Conservation (phyloP, 2,329 filamentous ascomycete species). For the Colletotrichum theobromicola region DNA sequence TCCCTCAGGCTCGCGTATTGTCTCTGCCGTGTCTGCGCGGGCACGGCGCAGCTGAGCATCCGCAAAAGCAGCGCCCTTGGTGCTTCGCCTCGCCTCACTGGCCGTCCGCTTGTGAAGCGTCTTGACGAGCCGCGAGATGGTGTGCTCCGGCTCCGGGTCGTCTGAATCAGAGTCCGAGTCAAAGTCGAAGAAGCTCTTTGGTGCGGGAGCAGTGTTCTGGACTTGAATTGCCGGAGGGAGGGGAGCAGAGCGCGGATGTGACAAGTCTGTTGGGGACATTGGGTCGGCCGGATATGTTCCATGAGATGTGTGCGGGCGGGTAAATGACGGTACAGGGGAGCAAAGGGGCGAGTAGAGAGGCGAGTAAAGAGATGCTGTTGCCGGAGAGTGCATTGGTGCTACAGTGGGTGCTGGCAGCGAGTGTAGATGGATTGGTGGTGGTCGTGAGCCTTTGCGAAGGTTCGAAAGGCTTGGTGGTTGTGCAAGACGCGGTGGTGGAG, state of each 20-base stretch:
- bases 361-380: conserved; percentile 16
- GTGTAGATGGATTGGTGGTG: conserved; percentile 20
- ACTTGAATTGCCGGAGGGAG: not conserved
- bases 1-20: conserved; percentile 9
- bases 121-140: conserved; percentile 19
- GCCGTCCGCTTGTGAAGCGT: conserved; percentile 19
- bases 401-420: conserved; percentile 6
- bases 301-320: conserved; percentile 17
- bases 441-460: conserved; percentile 14
- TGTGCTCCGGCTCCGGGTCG: conserved; percentile 7
- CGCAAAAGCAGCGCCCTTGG: conserved; percentile 10
- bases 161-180: conserved; percentile 23
- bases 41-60: conserved; percentile 16
- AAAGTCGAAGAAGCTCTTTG: conserved; percentile 23
- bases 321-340: conserved; percentile 8
- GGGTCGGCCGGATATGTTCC: not conserved
- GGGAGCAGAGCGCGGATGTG: conserved; percentile 20
- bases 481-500: not conserved
- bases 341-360: conserved; percentile 12
- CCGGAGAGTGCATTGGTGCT: not conserved
- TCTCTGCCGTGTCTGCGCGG: conserved; percentile 13
- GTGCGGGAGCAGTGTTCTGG: not conserved
- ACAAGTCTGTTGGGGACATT: conserved; percentile 7
- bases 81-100: conserved; percentile 13
- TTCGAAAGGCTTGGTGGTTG: not conserved